These are phyloP conservation scores for Conidiobolus incongruus DNA, from an alignment of 371 early-diverging fungal genomes.

Conservation along the genomic window DNA sequence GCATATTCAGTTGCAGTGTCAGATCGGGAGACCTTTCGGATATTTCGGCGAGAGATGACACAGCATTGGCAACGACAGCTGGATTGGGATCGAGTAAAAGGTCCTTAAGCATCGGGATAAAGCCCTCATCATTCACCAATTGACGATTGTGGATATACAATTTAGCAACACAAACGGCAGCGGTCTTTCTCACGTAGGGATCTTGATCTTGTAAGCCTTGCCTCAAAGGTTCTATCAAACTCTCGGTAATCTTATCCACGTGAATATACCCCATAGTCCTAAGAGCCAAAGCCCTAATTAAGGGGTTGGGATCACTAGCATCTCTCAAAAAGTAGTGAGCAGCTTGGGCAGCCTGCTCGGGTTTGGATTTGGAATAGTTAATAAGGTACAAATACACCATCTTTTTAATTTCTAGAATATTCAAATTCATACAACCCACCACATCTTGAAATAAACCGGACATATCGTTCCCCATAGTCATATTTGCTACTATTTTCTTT, in stretches of 20 bases:
- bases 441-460: constrained; percentile 45
- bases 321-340: constrained; percentile 49
- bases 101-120: constrained; percentile 66
- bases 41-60: constrained; percentile 85
- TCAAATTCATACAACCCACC: constrained; percentile 25
- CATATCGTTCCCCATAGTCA: constrained; percentile 79
- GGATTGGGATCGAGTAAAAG: constrained; percentile 83
- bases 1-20: constrained; percentile 54
- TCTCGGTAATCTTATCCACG: constrained; percentile 72
- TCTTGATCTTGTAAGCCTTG: constrained; percentile 54
- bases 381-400: constrained; percentile 77
- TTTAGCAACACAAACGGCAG: constrained; percentile 30
- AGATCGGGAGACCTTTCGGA: constrained; percentile 60
- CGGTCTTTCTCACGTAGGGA: constrained; percentile 50
- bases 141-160: constrained; percentile 37
- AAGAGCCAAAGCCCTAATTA: constrained; percentile 69
- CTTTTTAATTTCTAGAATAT: constrained; percentile 53
- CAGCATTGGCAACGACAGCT: constrained; percentile 89
- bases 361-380: constrained; percentile 60
- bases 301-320: constrained; percentile 60
- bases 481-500: constrained; percentile 37
- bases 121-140: constrained; percentile 44
- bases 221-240: constrained; percentile 50
- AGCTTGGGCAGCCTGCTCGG: constrained; percentile 74
- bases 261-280: constrained; percentile 88